phyloP scores from a whole-genome alignment of 257 asterid species.

The Cinchona pubescens region DNA sequence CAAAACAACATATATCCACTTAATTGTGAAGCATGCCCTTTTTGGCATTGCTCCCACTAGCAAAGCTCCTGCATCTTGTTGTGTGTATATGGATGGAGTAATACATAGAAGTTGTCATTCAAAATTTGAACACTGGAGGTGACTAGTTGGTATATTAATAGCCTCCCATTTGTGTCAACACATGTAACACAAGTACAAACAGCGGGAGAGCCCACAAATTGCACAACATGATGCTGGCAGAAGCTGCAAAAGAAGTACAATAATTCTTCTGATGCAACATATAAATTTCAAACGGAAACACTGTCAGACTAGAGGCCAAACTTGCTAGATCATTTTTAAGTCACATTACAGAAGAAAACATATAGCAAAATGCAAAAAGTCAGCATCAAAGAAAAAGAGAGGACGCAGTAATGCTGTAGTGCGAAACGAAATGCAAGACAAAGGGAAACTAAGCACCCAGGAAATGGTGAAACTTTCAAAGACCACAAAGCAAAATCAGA shows the following conservation, averaged over 20 bases:
- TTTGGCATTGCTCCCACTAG: slow-evolving; percentile 51
- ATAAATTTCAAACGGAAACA: not conserved
- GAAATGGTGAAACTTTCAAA: not conserved
- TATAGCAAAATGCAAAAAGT: not conserved
- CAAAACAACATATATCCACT: slow-evolving; percentile 50
- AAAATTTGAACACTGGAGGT: slow-evolving; percentile 17
- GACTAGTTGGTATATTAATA: not conserved
- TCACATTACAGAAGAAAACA: not conserved
- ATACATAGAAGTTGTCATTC: slow-evolving; percentile 12
- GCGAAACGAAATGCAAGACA: not conserved
- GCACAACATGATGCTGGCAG: slow-evolving; percentile 39
- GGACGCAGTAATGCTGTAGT: not conserved
- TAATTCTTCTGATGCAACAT: slow-evolving; percentile 5
- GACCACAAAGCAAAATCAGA: not conserved
- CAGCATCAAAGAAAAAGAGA: not conserved
- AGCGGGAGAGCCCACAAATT: slow-evolving; percentile 39
- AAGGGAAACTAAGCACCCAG: not conserved
- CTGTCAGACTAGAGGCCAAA: not conserved
- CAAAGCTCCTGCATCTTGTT: slow-evolving; percentile 34
- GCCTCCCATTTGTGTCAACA: slow-evolving; percentile 37
- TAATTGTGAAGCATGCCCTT: slow-evolving; percentile 40
- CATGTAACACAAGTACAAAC: slow-evolving; percentile 30
- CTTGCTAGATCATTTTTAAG: not conserved
- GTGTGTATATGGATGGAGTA: slow-evolving; percentile 17
- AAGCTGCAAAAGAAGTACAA: slow-evolving; percentile 51